Evolutionary conservation across 441 rosid species (phyloP).

Genomic region (Metrosideros polymorpha): DNA sequence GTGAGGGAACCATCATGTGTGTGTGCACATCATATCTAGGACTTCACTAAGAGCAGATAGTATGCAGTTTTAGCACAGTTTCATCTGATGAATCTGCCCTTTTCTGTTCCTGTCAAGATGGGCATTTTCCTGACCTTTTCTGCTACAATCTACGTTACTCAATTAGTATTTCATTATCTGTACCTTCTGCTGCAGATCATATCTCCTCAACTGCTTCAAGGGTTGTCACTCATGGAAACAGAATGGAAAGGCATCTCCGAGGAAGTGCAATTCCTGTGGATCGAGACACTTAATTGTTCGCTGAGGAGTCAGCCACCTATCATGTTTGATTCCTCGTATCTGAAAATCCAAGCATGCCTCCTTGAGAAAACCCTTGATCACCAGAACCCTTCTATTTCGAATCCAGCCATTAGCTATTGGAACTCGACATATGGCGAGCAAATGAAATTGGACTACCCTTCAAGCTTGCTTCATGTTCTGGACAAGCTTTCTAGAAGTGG

Average conservation of each 20-base stretch:
- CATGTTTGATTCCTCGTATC: conserved; percentile 29
- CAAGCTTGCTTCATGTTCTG: conserved; percentile 28
- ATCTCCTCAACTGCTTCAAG: conserved; percentile 22
- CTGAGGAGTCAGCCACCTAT: conserved; percentile 32
- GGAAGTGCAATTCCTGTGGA: conserved; percentile 29
- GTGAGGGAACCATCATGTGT: not conserved
- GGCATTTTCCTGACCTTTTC: not conserved
- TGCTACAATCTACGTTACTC: not conserved
- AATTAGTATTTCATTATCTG: not conserved
- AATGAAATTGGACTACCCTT: conserved; percentile 33
- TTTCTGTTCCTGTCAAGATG: not conserved
- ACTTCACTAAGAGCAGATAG: not conserved
- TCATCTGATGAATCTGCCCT: not conserved
- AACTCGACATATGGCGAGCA: conserved; percentile 36
- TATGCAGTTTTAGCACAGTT: not conserved
- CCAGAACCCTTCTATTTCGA: conserved; percentile 20
- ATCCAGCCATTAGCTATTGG: conserved; percentile 33
- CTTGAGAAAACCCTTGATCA: conserved; percentile 38
- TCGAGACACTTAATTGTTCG: conserved; percentile 27
- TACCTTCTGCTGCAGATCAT: conserved; percentile 21
- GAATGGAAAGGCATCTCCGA: conserved; percentile 12
- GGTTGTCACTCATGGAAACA: conserved; percentile 23
- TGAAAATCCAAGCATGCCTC: conserved; percentile 32
- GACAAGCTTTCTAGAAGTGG: conserved; percentile 38
- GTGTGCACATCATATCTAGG: not conserved